Base-by-base conservation (phyloP, 495 filamentous ascomycete species). In the Trichodelitschia bisporula region DNA sequence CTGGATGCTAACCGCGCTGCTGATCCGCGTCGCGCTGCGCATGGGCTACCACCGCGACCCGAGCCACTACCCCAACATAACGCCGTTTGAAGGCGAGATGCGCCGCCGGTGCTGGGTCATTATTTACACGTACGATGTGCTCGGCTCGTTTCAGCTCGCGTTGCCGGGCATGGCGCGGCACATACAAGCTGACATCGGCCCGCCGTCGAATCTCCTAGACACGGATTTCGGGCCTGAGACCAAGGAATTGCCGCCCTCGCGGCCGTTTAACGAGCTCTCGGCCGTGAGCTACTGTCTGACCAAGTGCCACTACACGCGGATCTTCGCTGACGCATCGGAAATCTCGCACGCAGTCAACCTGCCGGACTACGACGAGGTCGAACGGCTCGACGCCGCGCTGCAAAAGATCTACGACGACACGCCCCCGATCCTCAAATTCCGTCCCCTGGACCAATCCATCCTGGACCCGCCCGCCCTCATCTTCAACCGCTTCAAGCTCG, bases 281-380 rank as follows among this genome's bases (percentile, higher is more conserved):
- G 40, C 48, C n/a, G 38, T 20, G 3, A 36, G 52, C 12, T 62
- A 56, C 31, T 40, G 49, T 1, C 51, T 58, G 13, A 45, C 49
- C 2, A 57, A 59, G 30, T 42, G 40, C 11, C 43, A 49, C 18
- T 31, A 61, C 12, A 43, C 45, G 6, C 36, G 41, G 1, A 39
- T 57, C n/a, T 54, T 58, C 29, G 58, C 49, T 6, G 44, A 55
- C 26, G 51, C 57, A 14, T 45, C 51, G 9, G 61, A 66, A 14
- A 38, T 54, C 8, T 49, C 43, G 2, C 49, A 52, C 9, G 44
- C 47, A 3, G 43, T 54, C 4, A 36, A 39, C 1, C 36, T 43
- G 12, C 47, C 55, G 2, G 28, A 32, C 0, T 46, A 54, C 29
- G 45, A 47, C n/a, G 42, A 46, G 13, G 48, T 56, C 4, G 43